Conservation (phyloP, 2,329 filamentous ascomycete genomes). For the Exophiala oligosperma region DNA sequence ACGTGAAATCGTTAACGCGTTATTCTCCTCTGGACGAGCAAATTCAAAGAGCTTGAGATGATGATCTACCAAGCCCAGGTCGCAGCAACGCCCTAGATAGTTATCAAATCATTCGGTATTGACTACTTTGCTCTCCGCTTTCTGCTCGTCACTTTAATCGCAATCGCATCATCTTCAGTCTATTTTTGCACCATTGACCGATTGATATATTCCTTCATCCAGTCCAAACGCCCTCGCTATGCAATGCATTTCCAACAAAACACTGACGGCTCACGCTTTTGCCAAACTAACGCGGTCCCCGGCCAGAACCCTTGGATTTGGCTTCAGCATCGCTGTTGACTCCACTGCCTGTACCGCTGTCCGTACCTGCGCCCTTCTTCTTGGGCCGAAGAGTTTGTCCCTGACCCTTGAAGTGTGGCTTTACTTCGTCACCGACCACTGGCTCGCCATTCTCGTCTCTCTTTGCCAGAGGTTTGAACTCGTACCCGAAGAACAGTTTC, state of each 20-base stretch:
- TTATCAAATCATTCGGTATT: too few species aligned
- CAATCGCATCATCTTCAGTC: background rate
- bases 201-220: too few species aligned
- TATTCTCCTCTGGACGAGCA: too few species aligned
- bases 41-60: too few species aligned
- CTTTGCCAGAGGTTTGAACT: slow-evolving; percentile 83
- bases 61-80: too few species aligned
- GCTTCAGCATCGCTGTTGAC: slow-evolving; percentile 37
- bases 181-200: background rate
- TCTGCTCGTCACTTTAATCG: too few species aligned
- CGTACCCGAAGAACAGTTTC: slow-evolving; percentile 96
- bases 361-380: slow-evolving; percentile 57
- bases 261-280: background rate
- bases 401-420: slow-evolving; percentile 78
- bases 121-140: too few species aligned
- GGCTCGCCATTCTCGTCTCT: slow-evolving; percentile 69
- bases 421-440: slow-evolving; percentile 59
- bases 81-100: too few species aligned
- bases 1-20: too few species aligned
- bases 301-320: slow-evolving; percentile 9
- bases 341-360: slow-evolving; percentile 36
- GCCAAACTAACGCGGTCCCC: background rate
- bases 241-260: background rate
- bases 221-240: slow-evolving; percentile 13
- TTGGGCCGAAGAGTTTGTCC: slow-evolving; percentile 79